A percentile compares a stretch with the other conserved stretches of the same genome.
phyloP scores from a whole-genome alignment of 192 early-diverging fungal species.

The Gaertneriomyces semiglobifer region DNA sequence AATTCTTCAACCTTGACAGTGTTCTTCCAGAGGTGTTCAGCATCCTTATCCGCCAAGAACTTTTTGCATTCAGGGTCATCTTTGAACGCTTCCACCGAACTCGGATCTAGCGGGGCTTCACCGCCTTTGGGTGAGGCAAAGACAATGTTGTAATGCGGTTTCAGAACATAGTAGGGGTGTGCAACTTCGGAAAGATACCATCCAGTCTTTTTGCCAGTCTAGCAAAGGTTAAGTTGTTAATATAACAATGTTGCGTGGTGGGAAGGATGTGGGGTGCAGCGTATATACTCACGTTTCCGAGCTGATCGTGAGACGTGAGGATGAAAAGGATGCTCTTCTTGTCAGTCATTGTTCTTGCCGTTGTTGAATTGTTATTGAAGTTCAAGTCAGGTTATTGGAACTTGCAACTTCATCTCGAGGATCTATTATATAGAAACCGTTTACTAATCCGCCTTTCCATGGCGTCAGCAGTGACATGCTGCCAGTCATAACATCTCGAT shows the following conservation, averaged over 20 bases:
- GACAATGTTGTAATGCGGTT: constrained; percentile 45
- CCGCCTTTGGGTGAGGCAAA: constrained; percentile 58
- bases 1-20: constrained; percentile 42
- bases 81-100: constrained; percentile 44
- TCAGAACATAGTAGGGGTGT: constrained; percentile 48
- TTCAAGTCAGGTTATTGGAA: too few species aligned
- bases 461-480: too few species aligned
- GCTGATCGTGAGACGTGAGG: constrained; percentile 36
- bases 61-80: constrained; percentile 32
- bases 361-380: too few species aligned
- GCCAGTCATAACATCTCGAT: too few species aligned
- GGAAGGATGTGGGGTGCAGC: constrained; percentile 5
- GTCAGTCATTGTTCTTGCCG: not conserved
- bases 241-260: not conserved
- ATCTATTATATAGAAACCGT: too few species aligned
- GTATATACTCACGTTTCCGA: constrained; percentile 32
- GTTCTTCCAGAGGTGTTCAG: constrained; percentile 33
- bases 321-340: constrained; percentile 36
- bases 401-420: too few species aligned
- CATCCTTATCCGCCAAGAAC: constrained; percentile 42
- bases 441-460: too few species aligned
- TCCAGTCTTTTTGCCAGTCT: constrained; percentile 24
- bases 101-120: constrained; percentile 48
- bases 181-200: constrained; percentile 49
- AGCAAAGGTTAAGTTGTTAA: not conserved